phyloP scores from a whole-genome alignment of 2,329 filamentous ascomycete genomes.

The Orbilia blumenaviensis region DNA sequence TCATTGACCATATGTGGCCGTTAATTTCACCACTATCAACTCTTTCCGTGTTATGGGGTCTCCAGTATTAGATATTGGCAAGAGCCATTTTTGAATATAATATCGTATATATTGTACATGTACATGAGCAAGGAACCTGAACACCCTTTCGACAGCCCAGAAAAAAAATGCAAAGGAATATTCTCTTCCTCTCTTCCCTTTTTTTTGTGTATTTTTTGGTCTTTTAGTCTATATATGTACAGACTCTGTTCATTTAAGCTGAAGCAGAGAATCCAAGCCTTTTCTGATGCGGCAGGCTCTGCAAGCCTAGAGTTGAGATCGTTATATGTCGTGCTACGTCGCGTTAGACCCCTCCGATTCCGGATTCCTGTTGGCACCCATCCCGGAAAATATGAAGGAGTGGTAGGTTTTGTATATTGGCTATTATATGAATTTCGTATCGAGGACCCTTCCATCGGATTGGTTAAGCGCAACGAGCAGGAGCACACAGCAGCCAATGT shows the following conservation, averaged over 20 bases:
- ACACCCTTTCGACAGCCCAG: slow-evolving; percentile 14
- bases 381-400: too few relatives aligned
- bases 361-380: not conserved
- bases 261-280: not conserved
- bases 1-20: not conserved
- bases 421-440: not conserved
- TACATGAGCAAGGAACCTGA: slow-evolving; percentile 2
- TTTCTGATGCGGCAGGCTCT: not conserved
- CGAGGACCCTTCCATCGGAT: not conserved
- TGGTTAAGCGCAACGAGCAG: not conserved
- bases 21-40: too few relatives aligned
- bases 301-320: slow-evolving; percentile 42
- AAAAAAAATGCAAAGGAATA: not conserved
- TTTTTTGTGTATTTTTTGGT: not conserved
- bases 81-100: too few relatives aligned
- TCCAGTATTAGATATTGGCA: too few relatives aligned
- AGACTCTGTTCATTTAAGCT: not conserved
- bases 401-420: not conserved
- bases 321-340: not conserved
- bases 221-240: too few relatives aligned
- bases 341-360: not conserved
- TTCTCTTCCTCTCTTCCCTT: not conserved
- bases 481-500: not conserved
- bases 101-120: slow-evolving; percentile 35
- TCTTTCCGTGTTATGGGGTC: too few relatives aligned